Evolutionary conservation across 345 rosid genomes (phyloP).

Genomic region (Boechera stricta): DNA sequence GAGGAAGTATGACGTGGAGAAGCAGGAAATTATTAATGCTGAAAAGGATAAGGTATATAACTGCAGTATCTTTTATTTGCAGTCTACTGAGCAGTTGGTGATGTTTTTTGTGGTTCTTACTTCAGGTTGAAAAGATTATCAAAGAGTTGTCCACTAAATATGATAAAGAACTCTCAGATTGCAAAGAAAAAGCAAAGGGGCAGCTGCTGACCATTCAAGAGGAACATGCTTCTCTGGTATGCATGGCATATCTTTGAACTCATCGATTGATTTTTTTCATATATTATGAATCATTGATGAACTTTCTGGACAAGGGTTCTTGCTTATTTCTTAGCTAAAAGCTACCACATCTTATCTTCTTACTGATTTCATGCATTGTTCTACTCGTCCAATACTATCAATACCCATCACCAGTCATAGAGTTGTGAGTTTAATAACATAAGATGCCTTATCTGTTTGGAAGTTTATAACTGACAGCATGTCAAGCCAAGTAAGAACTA

Average conservation of each 20-base stretch:
- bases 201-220: constrained; percentile 56
- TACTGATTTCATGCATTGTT: constrained; percentile 1
- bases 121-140: constrained; percentile 62
- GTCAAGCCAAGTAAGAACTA: neutral
- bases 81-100: constrained; percentile 16
- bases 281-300: neutral
- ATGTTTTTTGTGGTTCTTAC: constrained; percentile 21
- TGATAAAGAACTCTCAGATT: constrained; percentile 59
- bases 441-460: neutral
- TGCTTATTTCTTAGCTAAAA: neutral
- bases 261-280: neutral
- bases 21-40: constrained; percentile 59
- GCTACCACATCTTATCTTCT: neutral
- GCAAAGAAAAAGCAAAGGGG: constrained; percentile 61
- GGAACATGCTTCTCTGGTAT: constrained; percentile 73
- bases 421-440: neutral
- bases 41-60: constrained; percentile 69
- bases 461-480: neutral
- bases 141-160: constrained; percentile 59
- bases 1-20: constrained; percentile 83
- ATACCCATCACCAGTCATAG: neutral
- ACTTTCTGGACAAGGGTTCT: neutral
- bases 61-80: constrained; percentile 15
- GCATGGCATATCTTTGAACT: neutral
- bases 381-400: neutral